Conservation (phyloP, 1,284 basidiomycete species). For the Filobasidium uniguttulatum region DNA sequence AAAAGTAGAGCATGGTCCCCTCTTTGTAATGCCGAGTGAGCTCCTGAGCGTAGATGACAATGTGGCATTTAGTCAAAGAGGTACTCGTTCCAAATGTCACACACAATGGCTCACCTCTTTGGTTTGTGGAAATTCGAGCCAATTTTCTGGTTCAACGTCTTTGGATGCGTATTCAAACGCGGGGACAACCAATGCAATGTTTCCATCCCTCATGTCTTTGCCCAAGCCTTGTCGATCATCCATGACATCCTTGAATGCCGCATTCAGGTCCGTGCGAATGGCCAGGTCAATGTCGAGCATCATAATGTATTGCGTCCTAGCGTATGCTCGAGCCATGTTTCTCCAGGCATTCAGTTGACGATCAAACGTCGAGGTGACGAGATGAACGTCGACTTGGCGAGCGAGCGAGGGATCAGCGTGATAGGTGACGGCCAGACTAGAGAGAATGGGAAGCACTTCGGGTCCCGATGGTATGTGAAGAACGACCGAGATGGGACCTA, state of each 20-base stretch:
- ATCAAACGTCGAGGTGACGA: constrained; percentile 61
- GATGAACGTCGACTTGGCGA: constrained; percentile 65
- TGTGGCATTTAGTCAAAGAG: background rate
- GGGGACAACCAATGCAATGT: constrained; percentile 57
- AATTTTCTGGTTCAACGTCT: constrained; percentile 46
- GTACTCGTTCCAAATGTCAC: background rate
- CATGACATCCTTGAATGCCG: constrained; percentile 25
- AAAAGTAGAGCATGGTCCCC: background rate
- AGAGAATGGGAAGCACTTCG: constrained; percentile 39
- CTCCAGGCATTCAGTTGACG: constrained; percentile 72
- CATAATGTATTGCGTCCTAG: constrained; percentile 66
- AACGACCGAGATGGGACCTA: constrained; percentile 68
- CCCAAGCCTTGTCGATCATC: constrained; percentile 8
- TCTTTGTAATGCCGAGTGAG: background rate
- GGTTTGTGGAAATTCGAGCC: constrained; percentile 45
- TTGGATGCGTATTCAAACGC: constrained; percentile 61
- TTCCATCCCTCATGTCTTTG: constrained; percentile 34
- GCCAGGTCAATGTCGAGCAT: constrained; percentile 79
- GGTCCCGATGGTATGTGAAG: constrained; percentile 47
- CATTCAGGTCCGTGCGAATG: constrained; percentile 56
- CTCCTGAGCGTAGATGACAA: no score
- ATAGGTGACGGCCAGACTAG: constrained; percentile 52
- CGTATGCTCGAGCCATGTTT: constrained; percentile 63
- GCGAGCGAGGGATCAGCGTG: constrained; percentile 49
- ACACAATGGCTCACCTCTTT: constrained; percentile 43